These are phyloP conservation scores for Colletotrichum acutatum DNA, from an alignment of 2,329 filamentous ascomycete species.

Conservation along the genomic window DNA sequence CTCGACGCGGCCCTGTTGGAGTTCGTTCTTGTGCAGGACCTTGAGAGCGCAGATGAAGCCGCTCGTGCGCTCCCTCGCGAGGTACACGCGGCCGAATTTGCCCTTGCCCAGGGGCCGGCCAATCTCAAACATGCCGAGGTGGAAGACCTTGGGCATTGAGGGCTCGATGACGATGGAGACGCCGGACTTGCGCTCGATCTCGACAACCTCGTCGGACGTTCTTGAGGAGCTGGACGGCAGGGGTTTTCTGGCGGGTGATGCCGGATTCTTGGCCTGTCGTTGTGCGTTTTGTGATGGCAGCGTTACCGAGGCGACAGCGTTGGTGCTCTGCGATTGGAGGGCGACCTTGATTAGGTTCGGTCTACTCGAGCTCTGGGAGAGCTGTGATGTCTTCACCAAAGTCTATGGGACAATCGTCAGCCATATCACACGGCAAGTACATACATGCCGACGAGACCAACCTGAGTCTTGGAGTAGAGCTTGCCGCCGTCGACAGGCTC, in stretches of 20 bases:
- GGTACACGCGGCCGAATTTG: constrained; percentile 88
- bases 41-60: constrained; percentile 90
- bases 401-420: constrained; percentile 49
- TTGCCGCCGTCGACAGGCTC: constrained; percentile 66
- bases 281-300: constrained; percentile 75
- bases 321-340: constrained; percentile 80
- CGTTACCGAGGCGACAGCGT: constrained; percentile 72
- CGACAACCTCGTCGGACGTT: constrained; percentile 60
- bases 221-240: constrained; percentile 53
- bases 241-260: constrained; percentile 65
- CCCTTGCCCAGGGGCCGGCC: constrained; percentile 87
- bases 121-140: constrained; percentile 95
- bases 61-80: constrained; percentile 81
- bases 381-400: constrained; percentile 53
- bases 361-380: constrained; percentile 68
- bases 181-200: constrained; percentile 60
- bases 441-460: constrained; percentile 49
- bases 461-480: constrained; percentile 80
- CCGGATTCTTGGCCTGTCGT: constrained; percentile 56
- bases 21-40: constrained; percentile 85
- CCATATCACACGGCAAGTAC: constrained; percentile 10
- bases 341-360: constrained; percentile 89
- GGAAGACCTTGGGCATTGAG: constrained; percentile 72
- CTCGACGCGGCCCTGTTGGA: constrained; percentile 82
- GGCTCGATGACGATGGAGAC: constrained; percentile 68